Conservation (phyloP, 2,329 filamentous ascomycete species). For the Diaporthe caulivora region DNA sequence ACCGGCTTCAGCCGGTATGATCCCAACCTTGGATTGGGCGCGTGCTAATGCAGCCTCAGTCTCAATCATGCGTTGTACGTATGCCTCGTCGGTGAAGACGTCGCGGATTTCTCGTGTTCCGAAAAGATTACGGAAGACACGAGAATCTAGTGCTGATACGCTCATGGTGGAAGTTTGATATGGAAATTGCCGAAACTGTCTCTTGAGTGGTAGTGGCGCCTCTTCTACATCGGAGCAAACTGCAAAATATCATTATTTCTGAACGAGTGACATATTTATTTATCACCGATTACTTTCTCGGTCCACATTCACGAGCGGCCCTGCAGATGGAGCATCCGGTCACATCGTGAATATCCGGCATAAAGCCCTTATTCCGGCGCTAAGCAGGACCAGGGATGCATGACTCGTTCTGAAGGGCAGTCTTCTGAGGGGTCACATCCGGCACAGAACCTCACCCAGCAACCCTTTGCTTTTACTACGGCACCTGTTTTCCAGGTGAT, state of each 20-base stretch:
- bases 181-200: too few species aligned
- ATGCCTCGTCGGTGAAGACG: slow-evolving; percentile 63
- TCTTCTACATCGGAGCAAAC: not conserved
- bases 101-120: slow-evolving; percentile 64
- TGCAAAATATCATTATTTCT: not conserved
- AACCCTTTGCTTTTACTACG: not conserved
- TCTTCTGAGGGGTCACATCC: not conserved
- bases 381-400: not conserved
- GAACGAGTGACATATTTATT: slow-evolving; percentile 3
- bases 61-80: slow-evolving; percentile 61
- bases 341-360: not conserved
- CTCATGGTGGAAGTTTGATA: slow-evolving; percentile 39
- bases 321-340: not conserved
- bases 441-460: not conserved
- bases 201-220: not conserved
- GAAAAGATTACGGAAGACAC: slow-evolving; percentile 63
- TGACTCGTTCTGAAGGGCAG: not conserved
- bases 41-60: slow-evolving; percentile 64
- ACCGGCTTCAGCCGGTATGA: slow-evolving; percentile 57
- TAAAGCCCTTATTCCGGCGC: slow-evolving; percentile 17
- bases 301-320: not conserved
- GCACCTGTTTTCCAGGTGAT: not conserved
- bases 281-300: not conserved
- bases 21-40: slow-evolving; percentile 60
- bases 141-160: slow-evolving; percentile 58